Percentiles rank a stretch among this genome's conserved stretches.
Evolutionary conservation across 164 flowering plant species (phyloP).

Genomic region (Annona squamosa): DNA sequence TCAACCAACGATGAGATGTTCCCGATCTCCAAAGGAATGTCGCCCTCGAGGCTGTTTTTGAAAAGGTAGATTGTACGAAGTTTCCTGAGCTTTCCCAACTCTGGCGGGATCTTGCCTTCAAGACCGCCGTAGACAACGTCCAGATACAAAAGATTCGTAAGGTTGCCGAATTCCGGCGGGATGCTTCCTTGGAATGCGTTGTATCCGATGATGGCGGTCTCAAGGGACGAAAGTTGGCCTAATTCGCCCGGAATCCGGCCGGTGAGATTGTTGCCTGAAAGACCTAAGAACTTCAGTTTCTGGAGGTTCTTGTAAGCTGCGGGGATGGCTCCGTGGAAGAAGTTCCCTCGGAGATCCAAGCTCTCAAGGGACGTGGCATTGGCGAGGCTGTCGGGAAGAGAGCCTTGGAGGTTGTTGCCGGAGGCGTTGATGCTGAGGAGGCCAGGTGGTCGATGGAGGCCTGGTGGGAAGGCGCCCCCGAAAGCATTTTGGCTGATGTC

Average conservation of each 20-base stretch:
- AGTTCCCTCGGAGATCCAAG: constrained; percentile 78
- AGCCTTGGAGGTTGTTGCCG: constrained; percentile 72
- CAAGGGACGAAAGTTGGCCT: constrained; percentile 66
- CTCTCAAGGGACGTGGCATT: constrained; percentile 51
- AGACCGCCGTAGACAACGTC: constrained; percentile 72
- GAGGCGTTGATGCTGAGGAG: constrained; percentile 58
- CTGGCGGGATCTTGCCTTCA: constrained; percentile 62
- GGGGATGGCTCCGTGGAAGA: constrained; percentile 69
- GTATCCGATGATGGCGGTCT: constrained; percentile 73
- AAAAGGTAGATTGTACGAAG: constrained; percentile 60
- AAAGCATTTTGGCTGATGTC: constrained; percentile 78
- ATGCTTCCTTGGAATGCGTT: constrained; percentile 73
- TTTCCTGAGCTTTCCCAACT: constrained; percentile 48
- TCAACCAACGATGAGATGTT: constrained; percentile 38
- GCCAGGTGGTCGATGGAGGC: constrained; percentile 32
- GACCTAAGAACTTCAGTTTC: constrained; percentile 75
- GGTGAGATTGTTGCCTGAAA: constrained; percentile 78
- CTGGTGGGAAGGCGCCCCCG: constrained; percentile 46
- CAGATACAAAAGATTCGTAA: constrained; percentile 63
- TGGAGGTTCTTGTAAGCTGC: constrained; percentile 46
- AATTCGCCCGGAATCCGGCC: constrained; percentile 70
- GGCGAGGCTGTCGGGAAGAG: constrained; percentile 65
- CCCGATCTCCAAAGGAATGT: constrained; percentile 52
- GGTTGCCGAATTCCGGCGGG: constrained; percentile 71
- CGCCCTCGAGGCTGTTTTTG: constrained; percentile 62